Evolutionary conservation across 2,329 filamentous ascomycete species (phyloP).

Genomic region (Chalaropsis ovoidea): DNA sequence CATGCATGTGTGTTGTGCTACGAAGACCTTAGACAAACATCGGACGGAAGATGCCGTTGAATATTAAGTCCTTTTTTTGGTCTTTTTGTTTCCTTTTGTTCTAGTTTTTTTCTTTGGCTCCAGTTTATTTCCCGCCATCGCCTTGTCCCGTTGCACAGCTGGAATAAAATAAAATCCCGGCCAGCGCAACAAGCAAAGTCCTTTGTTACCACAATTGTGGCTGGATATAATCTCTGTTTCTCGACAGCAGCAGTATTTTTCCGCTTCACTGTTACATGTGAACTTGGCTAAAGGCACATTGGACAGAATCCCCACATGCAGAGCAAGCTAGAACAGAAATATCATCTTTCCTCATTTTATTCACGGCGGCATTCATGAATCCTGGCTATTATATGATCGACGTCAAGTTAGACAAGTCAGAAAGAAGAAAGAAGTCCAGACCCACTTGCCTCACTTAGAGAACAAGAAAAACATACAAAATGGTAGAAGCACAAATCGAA

Average conservation of each 20-base stretch:
- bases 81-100: background rate
- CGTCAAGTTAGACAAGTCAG: conserved; percentile 7
- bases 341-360: background rate
- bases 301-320: background rate
- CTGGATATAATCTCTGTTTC: background rate
- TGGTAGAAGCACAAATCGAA: background rate
- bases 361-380: background rate
- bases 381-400: background rate
- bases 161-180: background rate
- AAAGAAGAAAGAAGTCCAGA: conserved; percentile 1
- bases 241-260: background rate
- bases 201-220: background rate
- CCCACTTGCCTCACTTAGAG: background rate
- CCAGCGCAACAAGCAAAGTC: background rate
- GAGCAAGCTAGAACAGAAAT: background rate
- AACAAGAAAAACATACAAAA: background rate
- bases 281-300: background rate
- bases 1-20: background rate
- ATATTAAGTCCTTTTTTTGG: conserved; percentile 3
- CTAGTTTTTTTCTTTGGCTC: background rate
- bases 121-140: background rate
- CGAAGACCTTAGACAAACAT: conserved; percentile 8
- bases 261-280: background rate
- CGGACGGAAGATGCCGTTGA: conserved; percentile 16
- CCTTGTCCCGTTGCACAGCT: background rate